Base-by-base conservation (phyloP, 768 basidiomycete genomes). In the Phallus indusiatus region DNA sequence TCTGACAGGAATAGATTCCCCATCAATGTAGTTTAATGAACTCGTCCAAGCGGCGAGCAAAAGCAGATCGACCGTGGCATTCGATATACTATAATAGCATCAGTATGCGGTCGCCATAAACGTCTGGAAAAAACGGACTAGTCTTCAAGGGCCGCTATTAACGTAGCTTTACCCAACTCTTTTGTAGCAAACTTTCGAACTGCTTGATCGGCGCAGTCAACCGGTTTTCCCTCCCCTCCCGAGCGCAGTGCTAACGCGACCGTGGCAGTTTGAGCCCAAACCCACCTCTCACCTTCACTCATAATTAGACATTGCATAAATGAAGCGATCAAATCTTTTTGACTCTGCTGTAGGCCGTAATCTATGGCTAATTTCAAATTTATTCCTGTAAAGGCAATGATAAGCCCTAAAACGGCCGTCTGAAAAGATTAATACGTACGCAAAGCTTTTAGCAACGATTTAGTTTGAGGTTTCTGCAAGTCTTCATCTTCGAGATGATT, bases 221-320 rank as follows among this genome's bases (percentile, higher is more conserved):
- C 92, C 1, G 94, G 94, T 63, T 82, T 78, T 1, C 85, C 86
- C 54, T 76, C 77, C 16, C 80, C 79, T 0, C 86, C 86, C 1
- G 80, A 75, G 47, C 82, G 81, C 58, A 96, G 73, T 2, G 90
- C 85, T 47, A 85, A 78, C 0, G 83, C 78, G 56, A 94, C 74
- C 50, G 81, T 82, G 17, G 80, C 77, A 3, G 84, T 80, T 60
- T 92, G 82, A 1, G 82, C 78, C 60, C 75, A 75, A n/a, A 98
- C 80, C 90, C 91, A 96, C 62, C 82, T 80, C 64, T 94, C 90
- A 16, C 94, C 94, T 75, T 96, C 94, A 58, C 89, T 92, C 94
- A 97, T 97, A 64, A 98, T 83, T 36, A 97, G 75, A 16, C 92
- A 92, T 73, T 98, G 94, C 66, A 98, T 75, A 71, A 94, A 97